Evolutionary conservation across 2,329 filamentous ascomycete species (phyloP), one percentile per base, ranked within the genome.

Genomic region (Fusarium denticulatum): DNA sequence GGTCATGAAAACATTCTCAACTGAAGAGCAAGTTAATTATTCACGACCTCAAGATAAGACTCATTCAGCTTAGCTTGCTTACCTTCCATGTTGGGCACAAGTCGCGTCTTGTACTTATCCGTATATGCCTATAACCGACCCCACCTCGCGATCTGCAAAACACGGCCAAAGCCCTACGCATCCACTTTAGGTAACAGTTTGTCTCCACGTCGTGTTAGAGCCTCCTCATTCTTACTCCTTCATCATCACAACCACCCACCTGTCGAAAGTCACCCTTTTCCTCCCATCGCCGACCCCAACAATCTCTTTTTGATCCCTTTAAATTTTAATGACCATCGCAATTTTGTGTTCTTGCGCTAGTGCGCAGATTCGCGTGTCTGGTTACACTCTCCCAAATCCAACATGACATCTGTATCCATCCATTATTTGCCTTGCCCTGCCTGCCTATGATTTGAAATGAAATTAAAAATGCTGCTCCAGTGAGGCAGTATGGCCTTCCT

Each of bases 231-330:
- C 62, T 64, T 69, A 53, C 46, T 75, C 72, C 65, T 73, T 53
- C 76, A 77, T 65, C 76, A 75, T 76, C 73, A 67, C 47, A 14
- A 63, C 45, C 22, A 28, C 12, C 22, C n/a, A 45, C 46, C n/a
- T 53, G 20, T 62, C 40, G 22, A 67, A 36, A 47, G 36, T 16
- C 60, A 24, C 39, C 22, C 11, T 15, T 28, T 42, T 36, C 37
- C 42, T 36, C 30, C 36, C n/a, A 49, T 40, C n/a, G 7, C 34
- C 37, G n/a, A n/a, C 26, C 8, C 18, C 7, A 34, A 24, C 40
- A 18, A 9, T 26, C 13, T 20, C 3, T n/a, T 28, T 9, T 20
- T 12, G 24, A 46, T 16, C 3, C 6, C 10, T 30, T 16, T n/a
- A 22, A 18, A n/a, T 39, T 16, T 53, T 22, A 36, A 4, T 12